Conservation (phyloP, 2,329 filamentous ascomycete species). For the Fusarium musae region DNA sequence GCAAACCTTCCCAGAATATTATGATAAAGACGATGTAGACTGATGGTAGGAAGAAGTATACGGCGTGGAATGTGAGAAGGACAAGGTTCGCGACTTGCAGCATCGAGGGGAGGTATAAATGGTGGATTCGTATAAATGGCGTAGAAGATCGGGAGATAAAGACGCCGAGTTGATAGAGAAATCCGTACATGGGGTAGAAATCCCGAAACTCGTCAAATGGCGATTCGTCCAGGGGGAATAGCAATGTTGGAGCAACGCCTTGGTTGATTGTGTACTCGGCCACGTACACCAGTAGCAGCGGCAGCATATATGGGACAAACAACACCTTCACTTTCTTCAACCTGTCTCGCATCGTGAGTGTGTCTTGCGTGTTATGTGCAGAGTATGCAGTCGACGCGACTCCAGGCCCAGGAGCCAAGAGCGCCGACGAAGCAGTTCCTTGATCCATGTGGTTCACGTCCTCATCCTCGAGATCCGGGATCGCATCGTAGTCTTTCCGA, state of each 20-base stretch:
- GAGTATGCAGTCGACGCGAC: constrained; percentile 55
- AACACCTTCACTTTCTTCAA: constrained; percentile 75
- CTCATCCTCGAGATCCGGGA: constrained; percentile 57
- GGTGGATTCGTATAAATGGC: constrained; percentile 83
- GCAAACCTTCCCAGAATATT: constrained; percentile 92
- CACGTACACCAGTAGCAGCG: constrained; percentile 90
- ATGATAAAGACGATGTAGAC: constrained; percentile 88
- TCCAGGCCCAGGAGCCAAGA: constrained; percentile 58
- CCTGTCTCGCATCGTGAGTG: constrained; percentile 56
- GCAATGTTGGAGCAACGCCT: constrained; percentile 86
- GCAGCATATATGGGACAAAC: constrained; percentile 87
- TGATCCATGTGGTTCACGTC: constrained; percentile 51
- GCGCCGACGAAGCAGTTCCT: constrained; percentile 58
- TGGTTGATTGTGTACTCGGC: constrained; percentile 99
- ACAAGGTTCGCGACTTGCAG: constrained; percentile 84
- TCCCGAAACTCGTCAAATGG: constrained; percentile 85
- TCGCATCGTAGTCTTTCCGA: constrained; percentile 64
- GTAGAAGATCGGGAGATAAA: constrained; percentile 94
- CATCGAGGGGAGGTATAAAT: constrained; percentile 83
- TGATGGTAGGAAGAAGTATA: constrained; percentile 83
- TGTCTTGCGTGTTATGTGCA: constrained; percentile 42
- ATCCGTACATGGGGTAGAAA: constrained; percentile 95
- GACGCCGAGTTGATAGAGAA: constrained; percentile 94
- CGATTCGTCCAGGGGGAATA: constrained; percentile 81
- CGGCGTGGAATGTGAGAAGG: constrained; percentile 78